Evolutionary conservation across 1,284 basidiomycete genomes (phyloP).

Genomic region (Inonotus obliquus): DNA sequence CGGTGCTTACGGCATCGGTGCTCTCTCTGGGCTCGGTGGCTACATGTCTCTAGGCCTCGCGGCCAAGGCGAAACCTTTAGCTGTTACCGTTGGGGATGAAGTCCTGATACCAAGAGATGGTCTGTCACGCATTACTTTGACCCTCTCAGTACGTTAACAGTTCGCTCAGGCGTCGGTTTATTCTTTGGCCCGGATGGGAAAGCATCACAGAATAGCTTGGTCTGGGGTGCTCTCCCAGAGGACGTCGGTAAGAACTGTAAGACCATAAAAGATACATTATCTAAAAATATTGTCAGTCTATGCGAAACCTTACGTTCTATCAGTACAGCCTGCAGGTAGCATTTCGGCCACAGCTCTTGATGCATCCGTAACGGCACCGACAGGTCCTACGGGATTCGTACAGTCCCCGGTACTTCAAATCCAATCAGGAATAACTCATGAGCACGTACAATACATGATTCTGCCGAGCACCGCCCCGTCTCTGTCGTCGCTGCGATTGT

Average conservation of each 20-base stretch:
- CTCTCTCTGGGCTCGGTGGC: conserved; percentile 76
- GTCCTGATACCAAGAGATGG: conserved; percentile 79
- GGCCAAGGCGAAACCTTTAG: conserved; percentile 63
- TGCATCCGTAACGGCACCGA: conserved; percentile 27
- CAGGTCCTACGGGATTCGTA: conserved; percentile 31
- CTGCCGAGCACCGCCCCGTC: conserved; percentile 51
- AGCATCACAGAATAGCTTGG: conserved; percentile 54
- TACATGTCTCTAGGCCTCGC: conserved; percentile 86
- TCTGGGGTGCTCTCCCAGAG: conserved; percentile 81
- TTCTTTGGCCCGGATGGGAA: conserved; percentile 71
- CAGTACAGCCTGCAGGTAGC: conserved; percentile 67
- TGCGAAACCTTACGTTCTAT: conserved; percentile 82
- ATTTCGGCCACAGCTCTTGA: conserved; percentile 36
- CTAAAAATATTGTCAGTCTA: conserved; percentile 45
- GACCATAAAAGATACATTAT: background rate
- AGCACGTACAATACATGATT: conserved; percentile 57
- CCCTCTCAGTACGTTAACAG: background rate
- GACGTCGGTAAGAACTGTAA: conserved; percentile 55
- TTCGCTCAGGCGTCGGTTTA: conserved; percentile 59
- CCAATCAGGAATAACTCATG: conserved; percentile 71
- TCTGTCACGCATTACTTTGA: conserved; percentile 36
- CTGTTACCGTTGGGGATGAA: conserved; percentile 63
- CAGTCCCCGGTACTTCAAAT: conserved; percentile 68
- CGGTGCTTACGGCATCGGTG: conserved; percentile 56
- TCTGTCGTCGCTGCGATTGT: conserved; percentile 37